phyloP scores from a whole-genome alignment of 2,329 filamentous ascomycete species.

The Alternaria tenuissima region DNA sequence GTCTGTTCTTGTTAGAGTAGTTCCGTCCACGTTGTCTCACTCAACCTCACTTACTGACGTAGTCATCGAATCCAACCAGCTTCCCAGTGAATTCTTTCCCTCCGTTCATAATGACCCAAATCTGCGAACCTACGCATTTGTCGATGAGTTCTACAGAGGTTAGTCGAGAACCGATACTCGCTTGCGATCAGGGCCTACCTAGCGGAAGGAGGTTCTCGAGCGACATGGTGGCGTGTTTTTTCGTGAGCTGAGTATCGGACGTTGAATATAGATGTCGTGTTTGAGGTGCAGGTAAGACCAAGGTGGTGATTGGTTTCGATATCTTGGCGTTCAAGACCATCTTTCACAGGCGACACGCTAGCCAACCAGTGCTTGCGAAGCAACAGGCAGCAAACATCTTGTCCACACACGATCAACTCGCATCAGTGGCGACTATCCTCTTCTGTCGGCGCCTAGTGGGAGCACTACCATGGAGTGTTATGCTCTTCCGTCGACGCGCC shows the following conservation, averaged over 20 bases:
- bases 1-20: conserved; percentile 64
- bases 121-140: conserved; percentile 96
- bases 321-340: conserved; percentile 28
- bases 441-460: conserved; percentile 36
- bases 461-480: conserved; percentile 49
- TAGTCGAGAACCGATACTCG: conserved; percentile 16
- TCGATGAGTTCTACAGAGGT: conserved; percentile 86
- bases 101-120: conserved; percentile 99
- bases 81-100: conserved; percentile 98
- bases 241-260: conserved; percentile 2
- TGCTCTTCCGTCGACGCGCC: conserved; percentile 44
- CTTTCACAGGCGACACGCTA: conserved; percentile 26
- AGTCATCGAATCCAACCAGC: conserved; percentile 96
- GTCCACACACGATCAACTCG: conserved; percentile 7
- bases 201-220: conserved; percentile 44
- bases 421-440: neutral
- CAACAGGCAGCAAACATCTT: conserved; percentile 30
- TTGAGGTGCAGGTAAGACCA: conserved; percentile 12
- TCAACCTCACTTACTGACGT: conserved; percentile 83
- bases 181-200: conserved; percentile 22
- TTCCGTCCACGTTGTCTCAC: neutral
- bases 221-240: conserved; percentile 29
- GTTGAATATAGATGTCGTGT: conserved; percentile 6
- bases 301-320: conserved; percentile 26
- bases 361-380: conserved; percentile 15